phyloP scores from a whole-genome alignment of 805 yeast species.

The Suhomyces xylopsoci region DNA sequence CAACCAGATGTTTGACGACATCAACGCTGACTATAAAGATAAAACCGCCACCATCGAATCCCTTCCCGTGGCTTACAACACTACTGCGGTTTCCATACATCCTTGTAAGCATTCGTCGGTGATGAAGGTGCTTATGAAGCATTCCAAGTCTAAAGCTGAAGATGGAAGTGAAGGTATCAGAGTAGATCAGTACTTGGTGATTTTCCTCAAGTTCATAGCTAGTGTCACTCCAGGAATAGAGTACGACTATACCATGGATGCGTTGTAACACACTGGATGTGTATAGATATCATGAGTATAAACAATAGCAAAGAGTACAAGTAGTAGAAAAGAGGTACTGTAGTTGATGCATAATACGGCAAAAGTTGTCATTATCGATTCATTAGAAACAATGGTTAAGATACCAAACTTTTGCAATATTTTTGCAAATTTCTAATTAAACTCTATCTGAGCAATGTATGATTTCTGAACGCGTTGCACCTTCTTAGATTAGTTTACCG shows the following conservation, averaged over 20 bases:
- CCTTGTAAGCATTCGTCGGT: conserved; percentile 96
- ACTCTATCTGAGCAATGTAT: no score
- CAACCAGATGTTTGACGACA: conserved; percentile 90
- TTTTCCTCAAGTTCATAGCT: conserved; percentile 89
- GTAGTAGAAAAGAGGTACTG: no score
- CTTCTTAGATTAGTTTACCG: no score
- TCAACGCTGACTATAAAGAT: conserved; percentile 84
- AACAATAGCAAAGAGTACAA: neutral
- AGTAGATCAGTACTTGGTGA: conserved; percentile 86
- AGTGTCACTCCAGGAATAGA: conserved; percentile 98
- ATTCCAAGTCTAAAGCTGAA: conserved; percentile 47
- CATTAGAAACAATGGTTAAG: no score
- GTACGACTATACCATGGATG: conserved; percentile 98
- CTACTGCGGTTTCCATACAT: conserved; percentile 85
- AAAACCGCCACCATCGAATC: conserved; percentile 95
- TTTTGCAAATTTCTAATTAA: no score
- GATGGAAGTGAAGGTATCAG: conserved; percentile 39
- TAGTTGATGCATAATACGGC: neutral
- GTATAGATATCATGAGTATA: neutral
- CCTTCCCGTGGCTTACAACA: conserved; percentile 76
- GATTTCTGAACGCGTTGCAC: neutral
- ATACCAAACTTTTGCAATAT: no score
- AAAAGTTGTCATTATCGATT: no score
- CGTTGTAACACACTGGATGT: conserved; percentile 41
- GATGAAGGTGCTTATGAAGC: conserved; percentile 81